Percentiles rank a stretch among this genome's conserved stretches.
These are phyloP conservation scores for Tolypocladium ovalisporum DNA, from an alignment of 2,329 filamentous ascomycete species.

Conservation along the genomic window DNA sequence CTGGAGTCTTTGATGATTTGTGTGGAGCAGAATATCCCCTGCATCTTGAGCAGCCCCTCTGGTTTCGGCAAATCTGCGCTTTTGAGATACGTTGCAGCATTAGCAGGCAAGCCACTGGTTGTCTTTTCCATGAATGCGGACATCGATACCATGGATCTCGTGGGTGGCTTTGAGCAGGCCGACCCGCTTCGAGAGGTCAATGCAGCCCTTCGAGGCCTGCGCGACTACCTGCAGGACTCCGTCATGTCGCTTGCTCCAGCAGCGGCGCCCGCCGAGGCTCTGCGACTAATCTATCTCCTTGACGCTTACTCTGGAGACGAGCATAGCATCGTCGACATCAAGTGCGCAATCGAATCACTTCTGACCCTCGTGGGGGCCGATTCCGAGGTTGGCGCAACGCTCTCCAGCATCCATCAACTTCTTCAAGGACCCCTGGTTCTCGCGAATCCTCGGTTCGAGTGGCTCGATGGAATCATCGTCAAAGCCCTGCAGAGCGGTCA, in stretches of 20 bases:
- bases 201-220: constrained; percentile 36
- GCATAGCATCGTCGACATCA: constrained; percentile 25
- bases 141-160: constrained; percentile 92
- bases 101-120: constrained; percentile 64
- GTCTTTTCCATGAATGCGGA: constrained; percentile 89
- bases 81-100: constrained; percentile 68
- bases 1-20: constrained; percentile 83
- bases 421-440: constrained; percentile 44
- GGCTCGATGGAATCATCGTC: constrained; percentile 88
- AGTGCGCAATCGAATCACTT: constrained; percentile 26
- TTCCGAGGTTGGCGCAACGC: constrained; percentile 33
- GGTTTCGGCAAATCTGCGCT: constrained; percentile 81
- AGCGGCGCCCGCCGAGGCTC: constrained; percentile 31
- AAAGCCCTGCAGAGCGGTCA: constrained; percentile 75
- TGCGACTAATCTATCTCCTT: constrained; percentile 42
- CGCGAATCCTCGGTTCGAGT: constrained; percentile 78
- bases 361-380: constrained; percentile 28
- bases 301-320: constrained; percentile 27
- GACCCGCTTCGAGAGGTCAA: constrained; percentile 68
- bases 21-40: constrained; percentile 76
- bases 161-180: constrained; percentile 92
- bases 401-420: constrained; percentile 37
- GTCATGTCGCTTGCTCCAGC: constrained; percentile 37
- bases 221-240: constrained; percentile 38
- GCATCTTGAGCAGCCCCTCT: constrained; percentile 76